Evolutionary conservation across 2,329 filamentous ascomycete species (phyloP), one percentile per base, ranked within the genome.

Genomic region (Fusarium albosuccineum): DNA sequence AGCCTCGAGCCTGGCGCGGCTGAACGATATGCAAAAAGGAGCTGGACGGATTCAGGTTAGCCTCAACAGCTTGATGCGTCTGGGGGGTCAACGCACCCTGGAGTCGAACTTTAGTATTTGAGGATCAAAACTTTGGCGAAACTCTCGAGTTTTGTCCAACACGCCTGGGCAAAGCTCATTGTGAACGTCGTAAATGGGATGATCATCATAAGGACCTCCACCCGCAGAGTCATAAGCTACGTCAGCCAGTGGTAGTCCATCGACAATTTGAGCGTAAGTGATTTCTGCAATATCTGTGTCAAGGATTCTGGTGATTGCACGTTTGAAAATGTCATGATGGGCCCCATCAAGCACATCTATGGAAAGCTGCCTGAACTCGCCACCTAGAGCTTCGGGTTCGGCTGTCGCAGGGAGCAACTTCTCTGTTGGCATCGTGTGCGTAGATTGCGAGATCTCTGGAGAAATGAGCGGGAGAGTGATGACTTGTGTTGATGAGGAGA

Each of bases 241-340:
- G 4, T 57, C 40, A 2, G 13, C n/a, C 1, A 67, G 14, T 0
- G 70, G 73, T 4, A 75, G 7, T 0, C 71, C 73, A 5, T 76
- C 72, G 1, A 74, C 49, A 0, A 73, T 70, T 17, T 76, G 68
- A 4, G 66, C 67, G 37, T 65, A 74, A 10, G 66, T 71, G 0
- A 10, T 8, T 8, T 69, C 61, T 8, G 68, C 64, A 13, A 70
- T 33, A 0, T 60, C 41, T 3, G 60, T 72, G 6, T 29, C 33
- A 4, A 73, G 51, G 17, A 71, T 6, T 1, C 62, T 64, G 1
- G 6, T 7, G n/a, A 74, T 49, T 1, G 70, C 66, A 3, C 16
- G 56, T 4, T 5, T 37, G 0, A 50, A 13, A 1, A 5, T 11
- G 4, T 50, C 16, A n/a, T 3, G 30, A 14, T 60, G 57, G 13